A percentile compares a stretch with the other conserved stretches of the same genome.
Conservation (phyloP, 495 filamentous ascomycete species). For the Acidiella bohemica region DNA sequence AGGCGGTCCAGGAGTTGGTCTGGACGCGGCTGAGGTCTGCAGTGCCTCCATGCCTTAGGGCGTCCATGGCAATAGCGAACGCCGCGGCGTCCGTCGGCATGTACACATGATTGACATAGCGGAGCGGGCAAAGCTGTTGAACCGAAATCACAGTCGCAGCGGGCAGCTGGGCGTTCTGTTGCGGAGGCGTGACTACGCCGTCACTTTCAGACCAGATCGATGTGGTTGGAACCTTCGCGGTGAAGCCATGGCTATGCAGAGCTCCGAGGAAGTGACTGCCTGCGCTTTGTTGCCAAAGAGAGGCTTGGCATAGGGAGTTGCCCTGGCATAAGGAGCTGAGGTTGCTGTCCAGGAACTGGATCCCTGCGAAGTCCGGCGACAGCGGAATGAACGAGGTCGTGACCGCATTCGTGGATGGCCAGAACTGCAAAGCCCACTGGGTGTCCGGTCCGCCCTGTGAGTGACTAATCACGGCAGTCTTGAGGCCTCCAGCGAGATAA, state of each 20-base stretch:
- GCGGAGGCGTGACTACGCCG: constrained; percentile 33
- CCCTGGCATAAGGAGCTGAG: constrained; percentile 19
- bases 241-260: constrained; percentile 27
- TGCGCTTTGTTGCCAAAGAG: constrained; percentile 33
- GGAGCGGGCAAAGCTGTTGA: constrained; percentile 27
- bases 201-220: constrained; percentile 32
- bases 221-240: constrained; percentile 38
- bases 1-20: neutral
- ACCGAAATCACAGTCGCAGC: constrained; percentile 29
- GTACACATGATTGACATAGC: constrained; percentile 31
- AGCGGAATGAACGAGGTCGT: constrained; percentile 33
- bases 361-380: constrained; percentile 36
- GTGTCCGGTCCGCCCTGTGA: constrained; percentile 35
- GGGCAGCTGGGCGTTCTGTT: constrained; percentile 30
- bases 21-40: constrained; percentile 6
- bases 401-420: constrained; percentile 29
- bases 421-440: constrained; percentile 42
- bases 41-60: constrained; percentile 28
- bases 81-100: constrained; percentile 33
- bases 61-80: constrained; percentile 33
- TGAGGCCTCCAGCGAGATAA: constrained; percentile 8
- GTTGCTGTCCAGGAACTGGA: constrained; percentile 21
- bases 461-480: constrained; percentile 29
- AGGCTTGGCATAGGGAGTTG: constrained; percentile 22
- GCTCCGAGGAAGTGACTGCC: constrained; percentile 28